Percentiles rank a stretch among this genome's conserved stretches.
Evolutionary conservation across 441 rosid species (phyloP).

Genomic region (Syzygium malaccense): DNA sequence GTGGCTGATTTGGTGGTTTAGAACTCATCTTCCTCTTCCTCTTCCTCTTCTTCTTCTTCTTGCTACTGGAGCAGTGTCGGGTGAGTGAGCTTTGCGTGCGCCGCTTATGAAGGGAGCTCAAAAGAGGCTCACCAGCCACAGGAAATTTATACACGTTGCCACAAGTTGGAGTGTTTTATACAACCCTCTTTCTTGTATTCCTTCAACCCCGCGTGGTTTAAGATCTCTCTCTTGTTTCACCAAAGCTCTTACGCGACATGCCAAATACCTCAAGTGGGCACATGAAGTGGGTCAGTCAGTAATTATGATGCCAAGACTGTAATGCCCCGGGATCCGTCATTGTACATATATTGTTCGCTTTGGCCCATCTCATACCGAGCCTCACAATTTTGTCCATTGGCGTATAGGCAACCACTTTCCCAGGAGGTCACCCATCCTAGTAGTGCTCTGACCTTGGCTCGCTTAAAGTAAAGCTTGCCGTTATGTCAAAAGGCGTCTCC

Average conservation of each 20-base stretch:
- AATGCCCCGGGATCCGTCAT: too few relatives aligned
- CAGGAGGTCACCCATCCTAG: too few relatives aligned
- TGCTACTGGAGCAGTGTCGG: neutral
- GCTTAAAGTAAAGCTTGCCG: too few relatives aligned
- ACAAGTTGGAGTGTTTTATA: neutral
- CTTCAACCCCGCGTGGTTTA: neutral
- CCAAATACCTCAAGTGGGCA: too few relatives aligned
- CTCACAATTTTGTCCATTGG: too few relatives aligned
- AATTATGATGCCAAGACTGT: neutral
- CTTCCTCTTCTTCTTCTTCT: neutral
- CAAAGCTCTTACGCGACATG: too few relatives aligned
- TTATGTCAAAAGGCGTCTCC: too few relatives aligned
- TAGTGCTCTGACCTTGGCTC: too few relatives aligned
- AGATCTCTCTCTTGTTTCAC: too few relatives aligned
- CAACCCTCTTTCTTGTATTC: neutral
- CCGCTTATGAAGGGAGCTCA: neutral
- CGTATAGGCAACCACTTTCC: too few relatives aligned
- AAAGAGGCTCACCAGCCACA: accelerated
- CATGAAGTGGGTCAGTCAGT: neutral
- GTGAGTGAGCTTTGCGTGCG: neutral
- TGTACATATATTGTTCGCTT: too few relatives aligned
- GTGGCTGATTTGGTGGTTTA: neutral
- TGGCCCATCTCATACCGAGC: too few relatives aligned
- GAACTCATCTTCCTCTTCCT: neutral
- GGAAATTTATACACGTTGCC: neutral